Base-by-base conservation (phyloP, 1,139 yeast species). In the Trichomonascaceae sp. region DNA sequence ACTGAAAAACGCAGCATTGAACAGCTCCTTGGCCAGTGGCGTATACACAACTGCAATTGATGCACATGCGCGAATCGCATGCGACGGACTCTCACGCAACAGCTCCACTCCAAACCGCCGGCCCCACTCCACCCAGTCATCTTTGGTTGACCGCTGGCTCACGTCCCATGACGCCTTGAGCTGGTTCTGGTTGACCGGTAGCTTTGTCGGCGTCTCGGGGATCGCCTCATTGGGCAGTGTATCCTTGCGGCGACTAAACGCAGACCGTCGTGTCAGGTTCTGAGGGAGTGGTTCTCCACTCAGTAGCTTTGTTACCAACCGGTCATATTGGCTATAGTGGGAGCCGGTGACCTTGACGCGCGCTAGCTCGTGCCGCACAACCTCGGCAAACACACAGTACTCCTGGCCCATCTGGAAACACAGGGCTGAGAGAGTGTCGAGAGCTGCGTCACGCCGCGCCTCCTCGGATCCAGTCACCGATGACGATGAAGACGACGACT, bases 111-210 rank as follows among this genome's bases (percentile, higher is more conserved):
- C 77, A 32, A 92, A 64, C 38, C 92, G 66, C 36, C 93, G 71
- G 43, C 87, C 75, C 99, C 99, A 92, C 50, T 89, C 98, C 50
- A 80, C 87, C 98, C 98, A 92, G 47, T 89, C 98, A 49, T 87
- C 98, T 45, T 78, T 74, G 0, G 96, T 84, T 30, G 93, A 70
- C 43, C 92, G 71, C 45, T 84, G 89, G 18, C 80, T 74, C 13
- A 94, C 80, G 47, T 85, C 95, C 98, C 98, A 92, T 1, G 92
- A 85, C 31, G 73, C 70, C 48, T 81, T 79, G 43, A 81, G 62
- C 4, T 76, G 77, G 35, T 71, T 75, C 42, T 80, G 87, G 45
- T 81, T 78, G 11, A 81, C 84, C 0, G 93, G 87, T 8, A 87
- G 62, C 47, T 82, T 84, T 47, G 76, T 75, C 9, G 29, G 20